Base-by-base conservation (phyloP, 106 monocot genomes). In the Posidonia australis region DNA sequence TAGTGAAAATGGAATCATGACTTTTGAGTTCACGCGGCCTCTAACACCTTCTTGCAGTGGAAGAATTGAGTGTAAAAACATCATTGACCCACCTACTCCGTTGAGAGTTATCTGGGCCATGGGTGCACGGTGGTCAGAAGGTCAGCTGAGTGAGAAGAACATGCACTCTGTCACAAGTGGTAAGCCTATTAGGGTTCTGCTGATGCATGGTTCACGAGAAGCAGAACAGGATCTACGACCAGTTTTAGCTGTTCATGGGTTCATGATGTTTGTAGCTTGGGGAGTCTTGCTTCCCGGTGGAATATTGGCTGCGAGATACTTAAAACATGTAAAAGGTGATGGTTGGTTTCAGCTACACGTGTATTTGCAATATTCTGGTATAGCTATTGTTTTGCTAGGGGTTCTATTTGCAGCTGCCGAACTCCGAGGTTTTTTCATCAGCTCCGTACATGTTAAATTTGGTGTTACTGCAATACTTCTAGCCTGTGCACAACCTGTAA, bases 241-340 rank as follows among this genome's bases (percentile, higher is more conserved):
- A 23, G 82, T 83, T 72, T 78, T 96, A 46, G 89, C 80, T 58
- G 86, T 96, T 78, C 94, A 96, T 79, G 94, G 94, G 31, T 96
- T 96, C 60, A 84, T 96, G 86, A 96, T 96, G 94, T 96, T 96
- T 77, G 82, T 96, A 19, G 81, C 94, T 26, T 96, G 86, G 86
- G 94, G 84, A 13, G 57, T 96, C 17, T 74, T 96, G 68, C 76
- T 96, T 52, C 94, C 94, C 14, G 90, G 90, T 25, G 94, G 94
- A 36, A 84, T 96, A 59, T 55, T 96, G 72, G 79, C 90, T 54
- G 94, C 90, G 25, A 79, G 94, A 61, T 96, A 90, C 60, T 70
- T 96, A 32, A 96, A 90, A 60, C 89, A 79, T 80, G 78, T 84
- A 43, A 84, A 96, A 70, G 84, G 84, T 64, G 76, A 90, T 62